phyloP scores from a whole-genome alignment of 2,329 filamentous ascomycete genomes.

The Hypoxylon sp. region DNA sequence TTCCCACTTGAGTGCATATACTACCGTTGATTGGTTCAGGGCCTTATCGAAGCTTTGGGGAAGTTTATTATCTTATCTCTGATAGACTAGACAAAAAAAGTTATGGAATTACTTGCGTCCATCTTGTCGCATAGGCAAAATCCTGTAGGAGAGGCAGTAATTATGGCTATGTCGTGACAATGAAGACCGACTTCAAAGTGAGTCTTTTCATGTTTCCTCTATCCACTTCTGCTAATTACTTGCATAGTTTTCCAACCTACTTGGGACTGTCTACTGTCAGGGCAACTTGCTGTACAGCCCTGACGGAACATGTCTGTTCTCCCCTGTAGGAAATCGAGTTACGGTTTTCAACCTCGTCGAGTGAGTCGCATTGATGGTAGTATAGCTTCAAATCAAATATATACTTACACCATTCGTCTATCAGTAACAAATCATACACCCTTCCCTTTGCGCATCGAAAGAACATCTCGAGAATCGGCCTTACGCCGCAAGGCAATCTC shows the following conservation, averaged over 20 bases:
- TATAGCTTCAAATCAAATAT: background rate
- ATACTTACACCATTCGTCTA: slow-evolving; percentile 50
- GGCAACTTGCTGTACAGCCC: slow-evolving; percentile 97
- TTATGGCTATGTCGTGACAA: slow-evolving; percentile 61
- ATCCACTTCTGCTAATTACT: slow-evolving; percentile 21
- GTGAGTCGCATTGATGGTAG: slow-evolving; percentile 61
- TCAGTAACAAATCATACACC: slow-evolving; percentile 86
- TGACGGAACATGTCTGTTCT: slow-evolving; percentile 94
- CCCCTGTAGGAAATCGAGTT: slow-evolving; percentile 95
- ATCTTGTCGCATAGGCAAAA: slow-evolving; percentile 21
- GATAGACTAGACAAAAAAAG: slow-evolving; percentile 49
- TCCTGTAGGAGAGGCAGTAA: slow-evolving; percentile 18
- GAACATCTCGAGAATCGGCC: slow-evolving; percentile 88
- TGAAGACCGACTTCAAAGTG: slow-evolving; percentile 99
- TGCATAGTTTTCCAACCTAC: slow-evolving; percentile 91
- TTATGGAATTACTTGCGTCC: slow-evolving; percentile 17
- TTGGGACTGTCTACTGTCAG: slow-evolving; percentile 98
- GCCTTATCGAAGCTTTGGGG: slow-evolving; percentile 13
- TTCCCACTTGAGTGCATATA: slow-evolving; percentile 5
- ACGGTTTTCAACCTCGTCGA: slow-evolving; percentile 97
- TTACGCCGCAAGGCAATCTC: slow-evolving; percentile 91
- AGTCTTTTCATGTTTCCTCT: slow-evolving; percentile 27
- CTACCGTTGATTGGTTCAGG: slow-evolving; percentile 15
- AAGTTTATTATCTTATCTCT: slow-evolving; percentile 44
- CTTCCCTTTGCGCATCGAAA: slow-evolving; percentile 92